Base-by-base conservation (phyloP, 495 filamentous ascomycete genomes). In the Glonium stellatum region DNA sequence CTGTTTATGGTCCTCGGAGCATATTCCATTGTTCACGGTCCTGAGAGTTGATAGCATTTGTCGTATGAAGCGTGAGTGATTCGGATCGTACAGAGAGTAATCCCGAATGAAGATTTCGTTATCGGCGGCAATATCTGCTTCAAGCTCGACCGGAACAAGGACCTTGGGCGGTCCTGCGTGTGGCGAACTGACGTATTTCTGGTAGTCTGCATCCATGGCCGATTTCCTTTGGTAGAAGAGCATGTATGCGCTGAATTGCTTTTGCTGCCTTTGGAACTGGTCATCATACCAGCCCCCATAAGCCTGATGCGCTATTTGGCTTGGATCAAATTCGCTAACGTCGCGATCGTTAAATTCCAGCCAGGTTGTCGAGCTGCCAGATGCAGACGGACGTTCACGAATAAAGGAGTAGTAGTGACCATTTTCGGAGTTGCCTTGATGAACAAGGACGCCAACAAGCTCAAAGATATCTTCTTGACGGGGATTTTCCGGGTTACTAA, bases 321-420 rank as follows among this genome's bases (percentile, higher is more conserved):
- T 73, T 6, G 84, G 85, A 67, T 96, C 87, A 76, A 92, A 97
- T 0, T 73, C 68, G 37, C 75, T 83, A 21, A 95, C 91, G 55
- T 84, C 80, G 4, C 88, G 86, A 69, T 99, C 93, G 65, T 99
- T 97, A 73, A 95, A 96, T 68, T 96, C 87, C 22, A 97, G 80
- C 93, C 93, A 99, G 4, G 69, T 76, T 1, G 79, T 76, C 0
- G 70, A 62, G 11, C 71, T 70, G 23, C 72, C 74, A 21, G 71
- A 73, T 3, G 80, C 78, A 4, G 52, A 55, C 10, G 90, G 86
- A 25, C 90, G 80, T 70, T 95, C 87, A 21, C 90, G 87, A 55
- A 92, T 87, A 73, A 87, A 97, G 0, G 93, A 97, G 72, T 96
- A 97, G 72, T 99, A 99, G 71, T 99, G 93, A 0, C 93, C 93